phyloP scores from a whole-genome alignment of 495 filamentous ascomycete species.

The Achaetomiella virescens region DNA sequence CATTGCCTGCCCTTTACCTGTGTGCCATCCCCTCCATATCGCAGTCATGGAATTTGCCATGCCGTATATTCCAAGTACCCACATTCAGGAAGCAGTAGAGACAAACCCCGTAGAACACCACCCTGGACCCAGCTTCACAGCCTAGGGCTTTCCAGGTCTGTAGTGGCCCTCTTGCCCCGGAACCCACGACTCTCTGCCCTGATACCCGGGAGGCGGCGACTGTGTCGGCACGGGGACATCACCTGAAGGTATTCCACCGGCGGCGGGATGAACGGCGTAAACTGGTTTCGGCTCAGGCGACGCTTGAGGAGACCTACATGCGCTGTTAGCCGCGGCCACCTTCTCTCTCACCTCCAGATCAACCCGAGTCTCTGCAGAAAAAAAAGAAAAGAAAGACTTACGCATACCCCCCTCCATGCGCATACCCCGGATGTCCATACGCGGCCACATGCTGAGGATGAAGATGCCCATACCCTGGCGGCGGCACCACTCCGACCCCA shows the following conservation, averaged over 20 bases:
- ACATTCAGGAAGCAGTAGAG: neutral
- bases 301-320: neutral
- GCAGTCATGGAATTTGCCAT: no score
- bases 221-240: slow-evolving; percentile 1
- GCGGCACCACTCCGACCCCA: no score
- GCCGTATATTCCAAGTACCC: no score
- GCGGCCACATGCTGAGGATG: neutral
- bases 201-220: slow-evolving; percentile 19
- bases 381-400: neutral
- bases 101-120: neutral
- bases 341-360: neutral
- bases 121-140: neutral
- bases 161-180: slow-evolving; percentile 10
- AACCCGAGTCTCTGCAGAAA: no score
- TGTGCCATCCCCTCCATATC: no score
- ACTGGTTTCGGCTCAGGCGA: neutral
- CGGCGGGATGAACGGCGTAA: neutral
- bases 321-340: neutral
- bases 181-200: slow-evolving; percentile 3
- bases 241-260: slow-evolving; percentile 1
- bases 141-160: neutral
- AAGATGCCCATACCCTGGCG: neutral
- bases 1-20: no score
- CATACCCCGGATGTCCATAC: neutral
- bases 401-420: neutral